Evolutionary conservation across 805 yeast species (phyloP).

Genomic region (Kodamaea restingae): DNA sequence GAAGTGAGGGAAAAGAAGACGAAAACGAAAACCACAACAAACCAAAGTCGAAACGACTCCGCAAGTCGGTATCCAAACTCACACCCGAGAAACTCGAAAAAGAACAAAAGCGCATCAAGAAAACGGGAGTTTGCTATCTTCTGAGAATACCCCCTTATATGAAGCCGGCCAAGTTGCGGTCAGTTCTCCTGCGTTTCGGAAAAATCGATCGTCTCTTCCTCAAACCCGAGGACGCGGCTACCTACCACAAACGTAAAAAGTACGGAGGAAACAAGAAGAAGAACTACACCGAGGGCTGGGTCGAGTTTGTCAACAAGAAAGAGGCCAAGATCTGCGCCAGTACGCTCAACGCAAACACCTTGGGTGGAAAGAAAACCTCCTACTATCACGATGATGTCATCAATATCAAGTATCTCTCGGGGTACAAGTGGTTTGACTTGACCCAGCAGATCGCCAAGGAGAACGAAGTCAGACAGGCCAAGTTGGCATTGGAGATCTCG

Average conservation of each 20-base stretch:
- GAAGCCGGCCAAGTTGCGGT: slow-evolving; percentile 90
- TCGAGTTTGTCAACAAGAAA: slow-evolving; percentile 76
- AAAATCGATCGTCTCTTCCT: slow-evolving; percentile 80
- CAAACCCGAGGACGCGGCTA: slow-evolving; percentile 75
- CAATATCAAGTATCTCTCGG: slow-evolving; percentile 83
- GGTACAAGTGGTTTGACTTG: slow-evolving; percentile 92
- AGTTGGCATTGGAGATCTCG: slow-evolving; percentile 80
- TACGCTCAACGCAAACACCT: slow-evolving; percentile 79
- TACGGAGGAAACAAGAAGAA: slow-evolving; percentile 90
- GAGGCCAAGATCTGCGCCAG: slow-evolving; percentile 86
- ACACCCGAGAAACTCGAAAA: slow-evolving; percentile 53
- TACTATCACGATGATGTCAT: slow-evolving; percentile 92
- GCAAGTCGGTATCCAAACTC: slow-evolving; percentile 41
- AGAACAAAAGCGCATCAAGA: slow-evolving; percentile 52
- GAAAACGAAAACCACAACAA: slow-evolving; percentile 11
- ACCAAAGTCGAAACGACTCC: background rate
- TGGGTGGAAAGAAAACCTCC: slow-evolving; percentile 89
- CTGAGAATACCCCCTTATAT: slow-evolving; percentile 93
- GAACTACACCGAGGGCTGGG: slow-evolving; percentile 95
- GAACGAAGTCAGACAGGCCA: slow-evolving; percentile 82
- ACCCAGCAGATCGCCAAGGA: slow-evolving; percentile 92
- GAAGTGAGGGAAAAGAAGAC: too few relatives aligned
- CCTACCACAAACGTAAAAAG: slow-evolving; percentile 64
- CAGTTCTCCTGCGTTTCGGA: slow-evolving; percentile 78
- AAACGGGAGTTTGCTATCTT: slow-evolving; percentile 89